A percentile compares a stretch with the other conserved stretches of the same genome.
phyloP scores from a whole-genome alignment of 768 basidiomycete species.

The Mrakia gelida region DNA sequence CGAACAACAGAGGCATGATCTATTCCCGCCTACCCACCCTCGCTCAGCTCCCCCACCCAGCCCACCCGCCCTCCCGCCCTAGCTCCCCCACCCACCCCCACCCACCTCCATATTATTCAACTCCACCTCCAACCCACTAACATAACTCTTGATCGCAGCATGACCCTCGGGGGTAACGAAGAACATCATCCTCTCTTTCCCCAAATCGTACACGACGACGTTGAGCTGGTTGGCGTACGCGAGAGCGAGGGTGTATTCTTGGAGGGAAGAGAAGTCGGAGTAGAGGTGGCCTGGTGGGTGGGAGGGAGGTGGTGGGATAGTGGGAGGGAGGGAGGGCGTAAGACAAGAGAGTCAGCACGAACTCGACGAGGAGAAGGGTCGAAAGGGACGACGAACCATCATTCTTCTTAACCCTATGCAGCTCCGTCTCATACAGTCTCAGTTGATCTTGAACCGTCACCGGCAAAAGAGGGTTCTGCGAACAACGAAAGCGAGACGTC shows the following conservation, averaged over 20 bases:
- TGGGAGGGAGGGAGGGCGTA: background rate
- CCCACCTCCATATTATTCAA: no score
- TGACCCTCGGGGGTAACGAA: slow-evolving; percentile 53
- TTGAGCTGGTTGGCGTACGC: slow-evolving; percentile 78
- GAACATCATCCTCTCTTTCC: slow-evolving; percentile 59
- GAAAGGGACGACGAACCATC: slow-evolving; percentile 58
- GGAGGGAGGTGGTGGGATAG: background rate
- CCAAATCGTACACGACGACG: slow-evolving; percentile 78
- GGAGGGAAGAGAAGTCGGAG: slow-evolving; percentile 76
- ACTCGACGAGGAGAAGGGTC: slow-evolving; percentile 34
- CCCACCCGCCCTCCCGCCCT: no score
- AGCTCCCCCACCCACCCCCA: background rate
- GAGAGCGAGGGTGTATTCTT: slow-evolving; percentile 80
- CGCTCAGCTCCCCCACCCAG: background rate
- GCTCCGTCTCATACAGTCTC: slow-evolving; percentile 92
- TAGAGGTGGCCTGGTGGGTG: slow-evolving; percentile 68
- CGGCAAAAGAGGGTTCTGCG: slow-evolving; percentile 81
- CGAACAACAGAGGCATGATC: background rate
- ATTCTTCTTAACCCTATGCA: slow-evolving; percentile 79
- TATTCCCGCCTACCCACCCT: no score
- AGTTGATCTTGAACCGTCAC: slow-evolving; percentile 98
- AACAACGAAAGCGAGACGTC: slow-evolving; percentile 9
- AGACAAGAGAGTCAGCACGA: slow-evolving; percentile 33
- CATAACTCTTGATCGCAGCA: slow-evolving; percentile 35
- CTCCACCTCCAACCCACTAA: slow-evolving; percentile 23